Conservation (phyloP, 345 rosid species). For the Zanthoxylum bungeanum region DNA sequence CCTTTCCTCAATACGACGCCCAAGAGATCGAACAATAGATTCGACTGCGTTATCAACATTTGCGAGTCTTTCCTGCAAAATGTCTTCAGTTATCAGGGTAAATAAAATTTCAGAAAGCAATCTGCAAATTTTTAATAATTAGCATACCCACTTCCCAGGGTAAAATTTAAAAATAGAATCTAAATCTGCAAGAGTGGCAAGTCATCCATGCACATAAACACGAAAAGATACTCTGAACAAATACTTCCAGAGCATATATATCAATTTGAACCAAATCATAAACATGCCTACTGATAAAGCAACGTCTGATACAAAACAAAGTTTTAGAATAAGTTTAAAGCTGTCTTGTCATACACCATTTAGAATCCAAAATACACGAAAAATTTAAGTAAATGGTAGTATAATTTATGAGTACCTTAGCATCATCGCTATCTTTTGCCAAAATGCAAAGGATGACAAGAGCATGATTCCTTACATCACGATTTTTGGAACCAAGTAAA, state of each 20-base stretch:
- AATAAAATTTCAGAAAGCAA: not conserved
- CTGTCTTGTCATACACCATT: not conserved
- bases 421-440: conserved; percentile 50
- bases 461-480: conserved; percentile 35
- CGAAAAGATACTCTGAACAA: not conserved
- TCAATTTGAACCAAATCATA: not conserved
- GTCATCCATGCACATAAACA: not conserved
- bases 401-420: conserved; percentile 44
- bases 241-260: not conserved
- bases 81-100: conserved; percentile 14
- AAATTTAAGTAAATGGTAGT: not conserved
- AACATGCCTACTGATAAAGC: not conserved
- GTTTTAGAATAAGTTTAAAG: conserved; percentile 1
- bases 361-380: not conserved
- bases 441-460: conserved; percentile 46
- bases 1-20: conserved; percentile 52
- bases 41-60: conserved; percentile 42
- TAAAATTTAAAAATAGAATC: not conserved
- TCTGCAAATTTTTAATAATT: not conserved
- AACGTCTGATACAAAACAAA: not conserved
- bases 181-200: not conserved
- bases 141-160: not conserved
- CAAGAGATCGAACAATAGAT: conserved; percentile 53
- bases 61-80: conserved; percentile 56
- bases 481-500: conserved; percentile 44